Base-by-base conservation (phyloP, 2,329 filamentous ascomycete species). In the Colletotrichum somersetense region DNA sequence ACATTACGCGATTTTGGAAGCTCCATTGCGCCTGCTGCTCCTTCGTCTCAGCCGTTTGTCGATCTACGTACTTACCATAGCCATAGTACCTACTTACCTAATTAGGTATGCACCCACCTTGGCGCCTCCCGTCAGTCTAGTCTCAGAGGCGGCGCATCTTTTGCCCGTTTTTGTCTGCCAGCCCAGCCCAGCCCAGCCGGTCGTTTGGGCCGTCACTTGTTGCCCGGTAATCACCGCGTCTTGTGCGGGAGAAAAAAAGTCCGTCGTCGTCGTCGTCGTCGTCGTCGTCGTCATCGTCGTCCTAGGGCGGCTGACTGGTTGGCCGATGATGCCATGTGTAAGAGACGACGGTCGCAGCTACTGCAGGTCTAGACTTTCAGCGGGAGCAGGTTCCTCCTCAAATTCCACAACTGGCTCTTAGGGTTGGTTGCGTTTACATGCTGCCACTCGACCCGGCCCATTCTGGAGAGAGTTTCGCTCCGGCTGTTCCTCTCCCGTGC, bases 331-430 rank as follows among this genome's bases (percentile, higher is more conserved):
- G 38, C 38, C 11, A 20, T 38, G 62, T 48, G 30, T 46, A 12
- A 30, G 50, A 58, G 59, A 53, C 56, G 55, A 66, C 46, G 38
- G 62, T 62, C 57, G 50, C 62, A 58, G 62, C 56, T 35, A 61
- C 56, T 71, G 57, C 61, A 66, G 61, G 57, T 46, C 67, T 48
- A 52, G 71, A 57, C 67, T 62, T 73, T 66, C 42, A 67, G 64
- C 64, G 33, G 68, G 61, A 57, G 65, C 58, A 72, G 40, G 33
- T 71, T 63, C 46, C 53, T 59, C 69, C 68, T 71, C 64, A 62
- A 58, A 44, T 46, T 46, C 44, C 35, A 46, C 65, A 65, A 65
- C 52, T 42, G 30, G 61, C 35, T n/a, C 40, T 62, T 23, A 50
- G 33, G 35, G 58, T 56, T 59, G 55, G 59, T 57, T 67, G 65